Base-by-base conservation (phyloP, 2,329 filamentous ascomycete genomes). In the Ceratocystis lukuohia region DNA sequence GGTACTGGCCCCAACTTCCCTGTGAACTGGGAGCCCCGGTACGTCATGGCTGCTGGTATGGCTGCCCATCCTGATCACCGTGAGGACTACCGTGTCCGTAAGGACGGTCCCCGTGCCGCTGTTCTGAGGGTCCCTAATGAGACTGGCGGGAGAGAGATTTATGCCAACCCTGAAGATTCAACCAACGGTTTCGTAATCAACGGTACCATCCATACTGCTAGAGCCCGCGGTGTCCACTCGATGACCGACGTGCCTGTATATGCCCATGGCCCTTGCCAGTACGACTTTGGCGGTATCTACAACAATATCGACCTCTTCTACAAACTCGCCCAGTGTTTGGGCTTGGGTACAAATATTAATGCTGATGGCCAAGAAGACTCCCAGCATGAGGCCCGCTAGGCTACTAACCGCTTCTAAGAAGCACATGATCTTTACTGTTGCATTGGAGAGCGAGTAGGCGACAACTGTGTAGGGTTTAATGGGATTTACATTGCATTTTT, bases 11-110 rank as follows among this genome's bases (percentile, higher is more conserved):
- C 84, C 70, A 83, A 88, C 77, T 95, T 94, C 80, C 90, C 90
- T 22, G 80, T 83, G 69, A 91, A 90, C 78, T 94, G 90, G 89
- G 87, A 90, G 73, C 90, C 90, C 15, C 83, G 90, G 41, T 94
- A 94, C 76, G 88, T 88, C 68, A 84, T 95, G 63, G 89, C 88
- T 66, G 82, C 85, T 50, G 90, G 90, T 63, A 75, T 90, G 44
- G 83, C 80, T 62, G 88, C 88, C 41, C 82, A 82, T 72, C 90
- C 90, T 0, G 90, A 95, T 74, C 84, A 81, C 71, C 81, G 88
- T 25, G 90, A 95, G 79, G 82, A 88, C 76, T 95, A 86, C 79
- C 80, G 80, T 69, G 84, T 93, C 12, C 85, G 85, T 77, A 84
- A 84, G 74, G 77, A 80, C 20, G 85, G 84, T 0, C 82, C 88